Base-by-base conservation (phyloP, 75 land plant genomes). In the Azolla pinnata region DNA sequence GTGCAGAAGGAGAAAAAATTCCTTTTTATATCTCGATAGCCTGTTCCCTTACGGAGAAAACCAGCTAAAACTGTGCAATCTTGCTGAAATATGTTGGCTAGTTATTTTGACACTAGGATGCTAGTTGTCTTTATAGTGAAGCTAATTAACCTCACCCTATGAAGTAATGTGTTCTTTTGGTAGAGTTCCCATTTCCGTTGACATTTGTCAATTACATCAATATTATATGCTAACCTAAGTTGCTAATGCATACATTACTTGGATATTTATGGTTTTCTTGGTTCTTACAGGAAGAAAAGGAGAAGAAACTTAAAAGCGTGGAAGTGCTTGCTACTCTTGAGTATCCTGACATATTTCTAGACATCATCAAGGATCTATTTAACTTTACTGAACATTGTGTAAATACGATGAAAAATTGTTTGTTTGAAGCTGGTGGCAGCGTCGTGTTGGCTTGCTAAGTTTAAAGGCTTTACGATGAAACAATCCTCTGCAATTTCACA, bases 271-370 rank as follows among this genome's bases (percentile, higher is more conserved):
- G n/a, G n/a, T n/a, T n/a, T n/a, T n/a, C n/a, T n/a, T n/a, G n/a
- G n/a, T n/a, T n/a, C n/a, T n/a, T 64, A 42, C 46, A 90, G 92
- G 81, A 87, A 47, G 88, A 82, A 71, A 80, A 87, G 80, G 85
- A 78, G 59, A 83, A 70, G 76, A 72, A 70, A 59, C 51, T 55
- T 1, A 31, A 70, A 60, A 66, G 69, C n/a, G 60, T 64, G 0
- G 63, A 75, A 64, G 79, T 67, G 46, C 54, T 82, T 16, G 66
- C 79, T 44, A 59, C 33, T 12, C 48, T 87, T 10, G 69, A 79
- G 97, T 87, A 83, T 51, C 81, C 64, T 69, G 2, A n/a, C n/a
- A n/a, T n/a, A n/a, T n/a, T n/a, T n/a, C n/a, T n/a, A n/a, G n/a
- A n/a, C n/a, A n/a, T n/a, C n/a, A n/a, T n/a, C n/a, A n/a, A n/a